These are phyloP conservation scores for Botrytis byssoidea DNA, from an alignment of 2,329 filamentous ascomycete genomes.

Conservation along the genomic window DNA sequence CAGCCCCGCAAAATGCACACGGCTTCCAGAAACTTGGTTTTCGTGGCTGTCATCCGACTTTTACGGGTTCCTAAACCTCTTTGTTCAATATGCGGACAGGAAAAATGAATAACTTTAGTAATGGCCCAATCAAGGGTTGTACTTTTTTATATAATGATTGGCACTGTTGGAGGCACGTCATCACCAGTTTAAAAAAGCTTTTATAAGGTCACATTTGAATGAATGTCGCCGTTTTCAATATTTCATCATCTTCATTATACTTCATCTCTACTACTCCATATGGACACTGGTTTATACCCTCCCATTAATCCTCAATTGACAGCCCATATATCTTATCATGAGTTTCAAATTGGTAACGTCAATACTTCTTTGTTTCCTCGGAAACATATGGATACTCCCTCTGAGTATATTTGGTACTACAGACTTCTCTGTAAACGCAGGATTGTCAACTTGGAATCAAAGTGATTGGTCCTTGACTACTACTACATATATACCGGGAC, in stretches of 20 bases:
- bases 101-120: background rate
- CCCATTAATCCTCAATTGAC: background rate
- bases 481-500: conserved; percentile 32
- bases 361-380: background rate
- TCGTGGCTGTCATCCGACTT: background rate
- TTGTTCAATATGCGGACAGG: background rate
- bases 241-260: background rate
- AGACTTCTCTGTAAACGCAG: conserved; percentile 34
- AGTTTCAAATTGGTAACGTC: background rate
- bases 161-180: background rate
- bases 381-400: background rate
- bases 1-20: conserved; percentile 8
- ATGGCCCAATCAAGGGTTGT: background rate
- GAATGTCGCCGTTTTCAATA: background rate
- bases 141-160: background rate
- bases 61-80: background rate
- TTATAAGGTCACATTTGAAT: background rate
- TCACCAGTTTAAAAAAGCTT: background rate
- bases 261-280: background rate
- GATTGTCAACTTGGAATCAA: conserved; percentile 35
- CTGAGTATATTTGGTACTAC: background rate
- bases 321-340: background rate
- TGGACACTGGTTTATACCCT: background rate
- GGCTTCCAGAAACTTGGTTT: conserved; percentile 13
- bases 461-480: conserved; percentile 37